phyloP scores from a whole-genome alignment of 495 filamentous ascomycete species.

The Penicillium flavigenum region DNA sequence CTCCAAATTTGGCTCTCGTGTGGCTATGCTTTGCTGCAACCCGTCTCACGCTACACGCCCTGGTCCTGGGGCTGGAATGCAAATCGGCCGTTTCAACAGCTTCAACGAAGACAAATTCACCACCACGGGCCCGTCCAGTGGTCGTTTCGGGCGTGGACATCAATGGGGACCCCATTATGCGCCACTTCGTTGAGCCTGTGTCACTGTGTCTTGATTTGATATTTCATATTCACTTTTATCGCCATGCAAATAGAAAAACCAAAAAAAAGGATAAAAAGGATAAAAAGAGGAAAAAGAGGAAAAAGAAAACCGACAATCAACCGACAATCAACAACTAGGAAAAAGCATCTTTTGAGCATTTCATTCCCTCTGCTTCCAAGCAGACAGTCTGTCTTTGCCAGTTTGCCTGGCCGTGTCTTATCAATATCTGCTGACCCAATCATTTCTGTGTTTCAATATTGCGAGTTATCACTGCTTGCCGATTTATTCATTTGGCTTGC shows the following conservation, averaged over 20 bases:
- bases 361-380: slow-evolving; percentile 7
- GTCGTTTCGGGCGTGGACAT: slow-evolving; percentile 37
- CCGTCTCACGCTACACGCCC: slow-evolving; percentile 81
- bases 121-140: slow-evolving; percentile 26
- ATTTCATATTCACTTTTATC: not conserved
- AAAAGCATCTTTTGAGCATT: slow-evolving; percentile 9
- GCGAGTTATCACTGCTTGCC: slow-evolving; percentile 14
- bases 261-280: not conserved
- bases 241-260: not conserved
- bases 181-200: slow-evolving; percentile 34
- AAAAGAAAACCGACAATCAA: not conserved
- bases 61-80: slow-evolving; percentile 71
- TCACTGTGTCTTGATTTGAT: not conserved
- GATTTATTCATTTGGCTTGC: slow-evolving; percentile 25
- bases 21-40: slow-evolving; percentile 98
- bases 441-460: slow-evolving; percentile 18
- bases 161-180: slow-evolving; percentile 43
- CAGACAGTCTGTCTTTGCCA: slow-evolving; percentile 1
- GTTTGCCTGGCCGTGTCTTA: not conserved
- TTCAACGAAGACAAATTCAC: slow-evolving; percentile 51
- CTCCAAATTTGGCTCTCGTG: slow-evolving; percentile 96
- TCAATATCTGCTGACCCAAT: slow-evolving; percentile 7
- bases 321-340: not conserved
- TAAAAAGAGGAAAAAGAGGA: not conserved
- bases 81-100: slow-evolving; percentile 56